Base-by-base conservation (phyloP, 1,284 basidiomycete genomes). In the Rhodotorula sp. region DNA sequence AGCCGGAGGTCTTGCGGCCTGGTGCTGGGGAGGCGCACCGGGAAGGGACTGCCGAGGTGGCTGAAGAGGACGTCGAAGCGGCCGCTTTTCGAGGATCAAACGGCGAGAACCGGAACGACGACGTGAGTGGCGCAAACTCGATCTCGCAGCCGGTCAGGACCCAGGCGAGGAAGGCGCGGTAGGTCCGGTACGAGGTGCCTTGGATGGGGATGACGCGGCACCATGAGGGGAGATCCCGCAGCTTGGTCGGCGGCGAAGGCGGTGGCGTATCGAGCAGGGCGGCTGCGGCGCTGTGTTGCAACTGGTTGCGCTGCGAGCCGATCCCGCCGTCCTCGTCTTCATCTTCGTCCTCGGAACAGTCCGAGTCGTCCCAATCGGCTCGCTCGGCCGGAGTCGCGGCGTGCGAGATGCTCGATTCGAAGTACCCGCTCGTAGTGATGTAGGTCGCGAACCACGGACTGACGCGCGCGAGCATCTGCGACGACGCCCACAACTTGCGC, bases 371-470 rank as follows among this genome's bases (percentile, higher is more conserved):
- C 66, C 45, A 52, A 21, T 45, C 54, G 1, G 57, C 31, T 15
- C 49, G 60, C n/a, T 58, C 23, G 23, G 58, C 23, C 18, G 54
- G 48, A 12, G 56, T 47, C n/a, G 26, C 21, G 23, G 26, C 47
- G 47, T 21, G 45, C 10, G 50, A 43, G 10, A 55, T 21, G 31
- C 34, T 54, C 6, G 31, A 26, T 26, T 72, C 67, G 26, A n/a
- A 45, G 55, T 64, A 69, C 0, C 64, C 67, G 26, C 14, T 12
- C 10, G 64, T 54, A 8, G 54, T 14, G 3, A 67, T 45, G 16
- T 55, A 59, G 8, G 65, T 52, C 3, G 45, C 34, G 59, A 64
- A 72, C 60, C 68, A 72, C 18, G 71, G 71, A 28, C 67, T 69
- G 0, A 48, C 56, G 19, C 52, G 19, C 5, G 64, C 34, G 43